Conservation (phyloP, 768 basidiomycete species). For the Hericium rajendrae region DNA sequence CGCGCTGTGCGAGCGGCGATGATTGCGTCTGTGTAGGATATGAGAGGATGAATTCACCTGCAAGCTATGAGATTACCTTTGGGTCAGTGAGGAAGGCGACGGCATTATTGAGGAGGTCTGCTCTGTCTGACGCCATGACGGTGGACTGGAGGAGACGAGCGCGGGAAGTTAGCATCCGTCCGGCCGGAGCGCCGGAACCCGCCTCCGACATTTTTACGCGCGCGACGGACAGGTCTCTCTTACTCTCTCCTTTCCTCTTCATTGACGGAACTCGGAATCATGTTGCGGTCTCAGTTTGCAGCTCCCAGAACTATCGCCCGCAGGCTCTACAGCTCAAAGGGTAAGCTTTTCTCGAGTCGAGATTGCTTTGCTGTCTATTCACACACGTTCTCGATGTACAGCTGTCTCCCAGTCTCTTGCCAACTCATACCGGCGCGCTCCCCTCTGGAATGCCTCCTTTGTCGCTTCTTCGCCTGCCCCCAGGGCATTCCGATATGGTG, state of each 20-base stretch:
- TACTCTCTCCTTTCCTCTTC: not conserved
- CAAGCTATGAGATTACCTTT: slow-evolving; percentile 38
- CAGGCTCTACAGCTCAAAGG: slow-evolving; percentile 4
- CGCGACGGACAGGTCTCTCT: not conserved
- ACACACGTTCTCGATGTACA: not conserved
- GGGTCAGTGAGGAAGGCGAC: slow-evolving; percentile 80
- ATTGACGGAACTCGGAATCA: not conserved
- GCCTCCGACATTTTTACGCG: too few relatives aligned
- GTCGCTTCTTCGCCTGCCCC: not conserved
- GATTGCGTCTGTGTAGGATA: slow-evolving; percentile 47
- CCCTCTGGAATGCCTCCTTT: slow-evolving; percentile 3
- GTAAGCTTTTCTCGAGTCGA: not conserved
- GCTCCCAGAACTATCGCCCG: slow-evolving; percentile 8
- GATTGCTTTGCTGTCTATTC: not conserved
- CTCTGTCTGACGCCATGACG: slow-evolving; percentile 46
- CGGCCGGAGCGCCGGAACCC: too few relatives aligned
- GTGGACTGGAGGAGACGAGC: not conserved
- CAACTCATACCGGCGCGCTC: slow-evolving; percentile 2
- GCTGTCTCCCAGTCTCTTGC: slow-evolving; percentile 9
- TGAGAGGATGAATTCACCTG: not conserved
- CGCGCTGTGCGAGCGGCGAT: slow-evolving; percentile 72
- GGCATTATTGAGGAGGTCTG: slow-evolving; percentile 72
- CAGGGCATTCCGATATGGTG: slow-evolving; percentile 1
- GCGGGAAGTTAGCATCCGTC: too few relatives aligned
- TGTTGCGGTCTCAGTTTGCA: slow-evolving; percentile 11